Conservation (phyloP, 345 rosid genomes). For the Durio zibethinus region DNA sequence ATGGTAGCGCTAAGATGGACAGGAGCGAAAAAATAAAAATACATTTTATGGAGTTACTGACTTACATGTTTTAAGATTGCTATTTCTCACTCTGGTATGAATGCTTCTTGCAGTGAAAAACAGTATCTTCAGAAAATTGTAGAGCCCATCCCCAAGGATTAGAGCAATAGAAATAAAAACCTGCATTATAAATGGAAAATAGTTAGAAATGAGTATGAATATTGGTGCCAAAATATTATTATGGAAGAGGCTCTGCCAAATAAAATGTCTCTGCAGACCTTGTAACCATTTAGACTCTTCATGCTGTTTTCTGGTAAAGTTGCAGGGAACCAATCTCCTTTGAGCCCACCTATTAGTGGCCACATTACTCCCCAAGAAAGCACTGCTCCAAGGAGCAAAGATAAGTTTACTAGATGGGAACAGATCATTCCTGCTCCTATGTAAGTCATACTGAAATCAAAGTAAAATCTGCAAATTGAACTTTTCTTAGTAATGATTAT, state of each 20-base stretch:
- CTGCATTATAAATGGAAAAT: conserved; percentile 30
- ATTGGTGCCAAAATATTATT: background rate
- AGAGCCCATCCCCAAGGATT: conserved; percentile 89
- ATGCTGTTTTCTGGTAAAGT: conserved; percentile 60
- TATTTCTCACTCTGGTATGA: conserved; percentile 29
- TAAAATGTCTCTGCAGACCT: conserved; percentile 36
- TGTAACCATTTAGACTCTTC: conserved; percentile 86
- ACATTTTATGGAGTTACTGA: background rate
- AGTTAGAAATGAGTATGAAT: background rate
- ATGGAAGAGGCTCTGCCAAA: background rate
- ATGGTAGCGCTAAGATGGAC: background rate
- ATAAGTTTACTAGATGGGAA: conserved; percentile 83
- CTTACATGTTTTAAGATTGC: conserved; percentile 42
- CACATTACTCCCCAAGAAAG: conserved; percentile 97
- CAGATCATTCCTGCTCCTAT: conserved; percentile 97
- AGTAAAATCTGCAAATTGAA: conserved; percentile 69
- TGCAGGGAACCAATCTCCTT: conserved; percentile 75
- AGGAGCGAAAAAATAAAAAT: background rate
- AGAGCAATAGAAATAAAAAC: conserved; percentile 80
- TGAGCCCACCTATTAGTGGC: conserved; percentile 64
- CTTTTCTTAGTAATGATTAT: conserved; percentile 11
- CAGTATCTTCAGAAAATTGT: conserved; percentile 82
- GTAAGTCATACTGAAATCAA: conserved; percentile 84
- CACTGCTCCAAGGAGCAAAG: conserved; percentile 84
- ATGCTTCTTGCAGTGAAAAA: conserved; percentile 51